Evolutionary conservation across 768 basidiomycete species (phyloP).

Genomic region (Lentinula edodes): DNA sequence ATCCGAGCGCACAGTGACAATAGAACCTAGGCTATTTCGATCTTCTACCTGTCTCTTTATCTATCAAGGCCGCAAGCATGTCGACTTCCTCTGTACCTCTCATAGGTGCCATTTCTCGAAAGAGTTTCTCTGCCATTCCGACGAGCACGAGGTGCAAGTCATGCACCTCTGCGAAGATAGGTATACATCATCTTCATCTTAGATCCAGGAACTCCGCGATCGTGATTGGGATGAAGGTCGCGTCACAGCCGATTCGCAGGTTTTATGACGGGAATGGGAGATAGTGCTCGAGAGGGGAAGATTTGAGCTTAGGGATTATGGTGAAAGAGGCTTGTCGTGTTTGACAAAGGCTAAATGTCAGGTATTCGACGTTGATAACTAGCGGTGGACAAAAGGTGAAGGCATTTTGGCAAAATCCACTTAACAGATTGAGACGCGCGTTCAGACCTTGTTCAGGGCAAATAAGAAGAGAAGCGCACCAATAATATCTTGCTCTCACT

Average conservation of each 20-base stretch:
- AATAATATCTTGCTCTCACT: constrained; percentile 18
- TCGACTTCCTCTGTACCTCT: constrained; percentile 69
- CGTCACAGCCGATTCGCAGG: constrained; percentile 71
- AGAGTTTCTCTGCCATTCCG: constrained; percentile 67
- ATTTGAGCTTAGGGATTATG: constrained; percentile 51
- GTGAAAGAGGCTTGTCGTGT: constrained; percentile 69
- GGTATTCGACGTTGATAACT: constrained; percentile 68
- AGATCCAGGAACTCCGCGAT: constrained; percentile 65
- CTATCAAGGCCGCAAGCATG: constrained; percentile 73
- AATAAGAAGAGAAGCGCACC: constrained; percentile 15
- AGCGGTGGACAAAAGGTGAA: constrained; percentile 56
- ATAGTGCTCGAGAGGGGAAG: constrained; percentile 41
- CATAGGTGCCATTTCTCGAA: constrained; percentile 49
- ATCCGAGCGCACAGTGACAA: too few species aligned
- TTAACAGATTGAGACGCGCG: constrained; percentile 29
- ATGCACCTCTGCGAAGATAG: constrained; percentile 63
- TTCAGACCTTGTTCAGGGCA: not conserved
- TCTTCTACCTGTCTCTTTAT: constrained; percentile 27
- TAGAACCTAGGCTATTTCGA: not conserved
- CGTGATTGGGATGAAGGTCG: constrained; percentile 58
- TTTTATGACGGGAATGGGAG: constrained; percentile 42
- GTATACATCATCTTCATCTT: constrained; percentile 65
- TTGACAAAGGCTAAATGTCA: constrained; percentile 62
- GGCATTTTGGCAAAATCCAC: constrained; percentile 74
- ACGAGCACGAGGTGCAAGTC: constrained; percentile 68